phyloP scores from a whole-genome alignment of 2,329 filamentous ascomycete species.

The Aspergillus fumigatus region DNA sequence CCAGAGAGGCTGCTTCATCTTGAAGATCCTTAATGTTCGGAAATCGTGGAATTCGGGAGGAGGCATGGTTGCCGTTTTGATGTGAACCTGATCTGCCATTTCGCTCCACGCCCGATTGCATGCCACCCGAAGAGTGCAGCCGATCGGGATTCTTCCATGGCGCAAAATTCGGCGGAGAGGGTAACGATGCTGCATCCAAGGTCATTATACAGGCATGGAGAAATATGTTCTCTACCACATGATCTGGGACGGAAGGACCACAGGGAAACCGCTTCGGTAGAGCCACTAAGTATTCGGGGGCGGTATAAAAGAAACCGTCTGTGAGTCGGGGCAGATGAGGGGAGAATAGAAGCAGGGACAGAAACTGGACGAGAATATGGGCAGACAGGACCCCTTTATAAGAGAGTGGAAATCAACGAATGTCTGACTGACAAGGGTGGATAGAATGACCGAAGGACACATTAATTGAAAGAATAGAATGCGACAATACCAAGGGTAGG shows the following conservation, averaged over 20 bases:
- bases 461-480: constrained; percentile 1
- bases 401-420: background rate
- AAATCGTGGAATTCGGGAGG: constrained; percentile 24
- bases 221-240: constrained; percentile 24
- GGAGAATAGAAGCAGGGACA: background rate
- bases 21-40: constrained; percentile 40
- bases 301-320: background rate
- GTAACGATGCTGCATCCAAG: constrained; percentile 35
- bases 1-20: constrained; percentile 33
- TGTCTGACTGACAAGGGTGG: background rate
- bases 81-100: constrained; percentile 20
- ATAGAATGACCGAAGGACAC: background rate
- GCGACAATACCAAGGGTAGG: too few species aligned
- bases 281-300: background rate
- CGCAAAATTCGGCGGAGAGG: constrained; percentile 31
- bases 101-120: constrained; percentile 24
- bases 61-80: constrained; percentile 18
- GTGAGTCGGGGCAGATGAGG: background rate
- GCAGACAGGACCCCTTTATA: background rate
- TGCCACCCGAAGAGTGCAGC: constrained; percentile 25
- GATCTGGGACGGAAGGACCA: constrained; percentile 5
- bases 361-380: background rate
- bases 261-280: background rate
- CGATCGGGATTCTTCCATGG: constrained; percentile 26
- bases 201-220: constrained; percentile 29